phyloP scores from a whole-genome alignment of 2,329 filamentous ascomycete species.

The Hymenoscyphus repandus region DNA sequence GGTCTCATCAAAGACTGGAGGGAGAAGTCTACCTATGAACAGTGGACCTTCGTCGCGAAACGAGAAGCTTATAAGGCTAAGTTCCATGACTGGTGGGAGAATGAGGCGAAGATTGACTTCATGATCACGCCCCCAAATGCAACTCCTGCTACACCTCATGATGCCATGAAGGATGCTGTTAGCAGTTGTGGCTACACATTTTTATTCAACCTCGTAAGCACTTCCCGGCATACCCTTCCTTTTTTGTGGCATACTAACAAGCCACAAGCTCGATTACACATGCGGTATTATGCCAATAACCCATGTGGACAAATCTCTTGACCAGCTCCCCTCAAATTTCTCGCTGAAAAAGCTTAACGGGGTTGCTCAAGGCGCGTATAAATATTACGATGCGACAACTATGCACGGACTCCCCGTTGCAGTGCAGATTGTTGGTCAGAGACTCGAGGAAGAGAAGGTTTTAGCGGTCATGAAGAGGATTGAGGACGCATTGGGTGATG shows the following conservation, averaged over 20 bases:
- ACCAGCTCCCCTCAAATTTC: slow-evolving; percentile 59
- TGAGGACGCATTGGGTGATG: slow-evolving; percentile 63
- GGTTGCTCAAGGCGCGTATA: slow-evolving; percentile 77
- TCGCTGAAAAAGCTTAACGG: slow-evolving; percentile 65
- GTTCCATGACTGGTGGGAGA: slow-evolving; percentile 86
- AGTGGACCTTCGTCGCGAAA: slow-evolving; percentile 74
- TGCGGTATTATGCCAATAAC: slow-evolving; percentile 79
- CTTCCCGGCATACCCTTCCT: background rate
- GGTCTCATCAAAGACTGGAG: slow-evolving; percentile 69
- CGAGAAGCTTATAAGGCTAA: slow-evolving; percentile 71
- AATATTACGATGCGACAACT: slow-evolving; percentile 71
- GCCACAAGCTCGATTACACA: slow-evolving; percentile 70
- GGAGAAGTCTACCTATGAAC: slow-evolving; percentile 67
- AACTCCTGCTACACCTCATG: slow-evolving; percentile 81
- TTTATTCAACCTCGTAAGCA: slow-evolving; percentile 75
- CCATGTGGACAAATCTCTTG: slow-evolving; percentile 66
- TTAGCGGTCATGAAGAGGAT: slow-evolving; percentile 42
- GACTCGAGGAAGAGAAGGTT: slow-evolving; percentile 31
- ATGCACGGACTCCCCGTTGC: slow-evolving; percentile 89
- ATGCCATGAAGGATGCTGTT: slow-evolving; percentile 79
- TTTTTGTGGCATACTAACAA: background rate
- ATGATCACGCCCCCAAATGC: slow-evolving; percentile 83
- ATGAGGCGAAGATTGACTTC: slow-evolving; percentile 66
- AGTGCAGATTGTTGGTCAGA: slow-evolving; percentile 41
- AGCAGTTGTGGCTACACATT: slow-evolving; percentile 91